Conservation (phyloP, 257 asterid genomes). For the Gentiana macrophylla region DNA sequence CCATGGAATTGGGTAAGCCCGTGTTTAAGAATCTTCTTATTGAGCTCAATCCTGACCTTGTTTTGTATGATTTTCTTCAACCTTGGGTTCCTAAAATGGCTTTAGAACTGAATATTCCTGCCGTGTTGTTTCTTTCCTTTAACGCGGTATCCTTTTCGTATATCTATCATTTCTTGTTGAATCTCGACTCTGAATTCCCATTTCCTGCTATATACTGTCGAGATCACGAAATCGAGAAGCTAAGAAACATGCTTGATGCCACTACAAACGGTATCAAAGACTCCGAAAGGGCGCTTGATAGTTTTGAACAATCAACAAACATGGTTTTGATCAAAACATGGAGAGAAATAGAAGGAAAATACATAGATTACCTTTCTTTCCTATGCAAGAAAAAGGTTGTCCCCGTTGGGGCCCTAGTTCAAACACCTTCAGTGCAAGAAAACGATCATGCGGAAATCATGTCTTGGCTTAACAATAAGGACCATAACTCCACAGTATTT, state of each 20-base stretch:
- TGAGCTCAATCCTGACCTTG: conserved; percentile 45
- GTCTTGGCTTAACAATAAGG: conserved; percentile 43
- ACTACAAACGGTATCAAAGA: conserved; percentile 13
- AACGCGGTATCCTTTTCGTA: conserved; percentile 33
- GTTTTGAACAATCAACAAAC: conserved; percentile 22
- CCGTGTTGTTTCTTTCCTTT: conserved; percentile 30
- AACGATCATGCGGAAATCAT: conserved; percentile 12
- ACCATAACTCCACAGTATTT: conserved; percentile 33
- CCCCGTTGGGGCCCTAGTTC: conserved; percentile 43
- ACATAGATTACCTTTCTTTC: conserved; percentile 22
- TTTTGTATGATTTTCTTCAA: conserved; percentile 48
- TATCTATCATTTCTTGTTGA: conserved; percentile 5
- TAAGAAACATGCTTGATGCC: not conserved
- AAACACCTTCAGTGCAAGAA: conserved; percentile 9
- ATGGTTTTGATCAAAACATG: conserved; percentile 37
- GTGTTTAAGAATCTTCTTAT: conserved; percentile 26
- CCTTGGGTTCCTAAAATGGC: conserved; percentile 55
- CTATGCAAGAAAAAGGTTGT: conserved; percentile 28
- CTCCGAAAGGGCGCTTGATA: conserved; percentile 9
- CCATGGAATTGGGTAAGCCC: conserved; percentile 34
- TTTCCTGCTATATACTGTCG: conserved; percentile 24
- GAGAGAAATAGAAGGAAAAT: conserved; percentile 46
- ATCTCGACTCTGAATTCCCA: conserved; percentile 26
- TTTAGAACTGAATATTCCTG: conserved; percentile 22
- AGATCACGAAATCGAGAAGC: conserved; percentile 16